Percentiles rank a stretch among this genome's conserved stretches.
Evolutionary conservation across 768 basidiomycete species (phyloP).

Genomic region (Auricularia auricula-judae): DNA sequence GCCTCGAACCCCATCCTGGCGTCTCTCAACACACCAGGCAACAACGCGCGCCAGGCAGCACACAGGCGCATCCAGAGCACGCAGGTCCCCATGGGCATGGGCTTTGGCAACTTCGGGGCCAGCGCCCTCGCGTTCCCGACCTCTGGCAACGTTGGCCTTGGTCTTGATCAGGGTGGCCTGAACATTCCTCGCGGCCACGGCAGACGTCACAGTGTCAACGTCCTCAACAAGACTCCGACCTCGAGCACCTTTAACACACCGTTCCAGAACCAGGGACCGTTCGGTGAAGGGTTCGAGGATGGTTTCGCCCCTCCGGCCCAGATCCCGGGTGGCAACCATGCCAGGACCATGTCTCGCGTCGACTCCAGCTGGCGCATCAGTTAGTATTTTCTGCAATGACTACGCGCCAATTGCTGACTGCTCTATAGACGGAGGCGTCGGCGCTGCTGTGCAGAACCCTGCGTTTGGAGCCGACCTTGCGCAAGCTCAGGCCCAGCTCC

Average conservation of each 20-base stretch:
- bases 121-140: constrained; percentile 26
- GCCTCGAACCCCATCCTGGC: constrained; percentile 72
- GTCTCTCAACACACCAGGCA: constrained; percentile 60
- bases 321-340: constrained; percentile 48
- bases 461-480: constrained; percentile 77
- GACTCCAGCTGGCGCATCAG: constrained; percentile 88
- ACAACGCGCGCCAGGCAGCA: constrained; percentile 27
- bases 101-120: constrained; percentile 52
- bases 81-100: constrained; percentile 46
- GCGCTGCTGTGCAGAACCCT: constrained; percentile 45
- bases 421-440: constrained; percentile 60
- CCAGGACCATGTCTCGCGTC: constrained; percentile 61
- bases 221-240: constrained; percentile 60
- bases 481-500: constrained; percentile 92
- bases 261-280: constrained; percentile 5
- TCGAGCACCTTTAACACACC: constrained; percentile 22
- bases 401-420: constrained; percentile 7
- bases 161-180: constrained; percentile 52
- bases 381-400: constrained; percentile 28
- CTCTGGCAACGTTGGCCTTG: constrained; percentile 25
- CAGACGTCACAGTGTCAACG: constrained; percentile 83
- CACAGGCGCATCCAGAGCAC: constrained; percentile 80
- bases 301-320: constrained; percentile 51
- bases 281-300: constrained; percentile 67
- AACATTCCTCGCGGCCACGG: constrained; percentile 76